Evolutionary conservation across 805 yeast genomes (phyloP), one percentile per base, ranked within the genome.

Genomic region (Jamesozyma spencerorum): DNA sequence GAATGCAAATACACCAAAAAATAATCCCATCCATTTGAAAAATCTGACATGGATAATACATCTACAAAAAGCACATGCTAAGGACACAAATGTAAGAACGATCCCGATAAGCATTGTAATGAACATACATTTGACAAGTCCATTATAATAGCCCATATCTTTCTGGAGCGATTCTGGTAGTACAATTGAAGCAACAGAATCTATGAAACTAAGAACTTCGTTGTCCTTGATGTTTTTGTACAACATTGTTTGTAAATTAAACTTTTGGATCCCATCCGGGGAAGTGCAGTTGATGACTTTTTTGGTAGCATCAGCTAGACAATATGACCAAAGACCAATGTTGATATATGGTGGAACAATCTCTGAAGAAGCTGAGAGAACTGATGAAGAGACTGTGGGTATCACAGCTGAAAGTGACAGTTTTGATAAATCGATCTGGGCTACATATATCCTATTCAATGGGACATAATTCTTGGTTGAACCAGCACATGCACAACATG

Each of bases 311-410:
- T 44, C 47, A 18, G 78, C 81, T 40, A 64, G 50, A 58, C 87
- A 80, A 60, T 75, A 79, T 18, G 81, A 81, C 74, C 81, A 79
- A 48, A 75, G 60, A 29, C 85, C 83, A 27, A 77, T 62, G 13
- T 73, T 67, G 48, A 71, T 63, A 33, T 69, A 70, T 3, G 72
- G 56, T 7, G 62, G 62, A 31, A 77, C 49, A 2, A 72, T 73
- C 34, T 47, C 41, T 5, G 47, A 44, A 3, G 44, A 38, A 5
- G 53, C 37, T 10, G 55, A 32, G 28, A 45, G 40, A 3, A 28
- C 17, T n/a, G 30, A n/a, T 7, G 22, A 4, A 3, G 58, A 39
- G n/a, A 46, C 40, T 3, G 51, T 33, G 3, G 45, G 41, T 14
- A 46, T 12, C 13, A 46, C 36, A 5, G 7, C 22, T 2, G 34